phyloP scores from a whole-genome alignment of 768 basidiomycete species.

The Kwoniella botswanensis region DNA sequence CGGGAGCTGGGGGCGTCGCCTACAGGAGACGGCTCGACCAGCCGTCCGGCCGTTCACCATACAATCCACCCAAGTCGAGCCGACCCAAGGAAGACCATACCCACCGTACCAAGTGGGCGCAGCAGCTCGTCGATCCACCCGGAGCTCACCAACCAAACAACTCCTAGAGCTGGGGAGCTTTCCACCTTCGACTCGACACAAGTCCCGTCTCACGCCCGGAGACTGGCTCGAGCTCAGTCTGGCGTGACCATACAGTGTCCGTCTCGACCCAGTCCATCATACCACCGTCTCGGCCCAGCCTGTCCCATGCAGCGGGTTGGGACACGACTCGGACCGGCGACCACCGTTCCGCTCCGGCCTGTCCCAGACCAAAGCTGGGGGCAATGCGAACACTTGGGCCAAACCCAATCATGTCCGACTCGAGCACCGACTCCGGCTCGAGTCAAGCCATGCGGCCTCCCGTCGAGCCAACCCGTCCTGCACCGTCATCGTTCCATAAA shows the following conservation, averaged over 20 bases:
- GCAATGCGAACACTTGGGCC: not conserved
- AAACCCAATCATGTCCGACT: not conserved
- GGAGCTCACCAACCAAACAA: not conserved
- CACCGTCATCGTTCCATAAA: not conserved
- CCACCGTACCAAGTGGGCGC: too few relatives aligned
- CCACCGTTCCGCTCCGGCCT: too few relatives aligned
- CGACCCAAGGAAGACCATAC: too few relatives aligned
- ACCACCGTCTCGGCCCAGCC: not conserved
- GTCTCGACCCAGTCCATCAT: not conserved
- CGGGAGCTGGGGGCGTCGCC: too few relatives aligned
- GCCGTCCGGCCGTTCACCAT: not conserved
- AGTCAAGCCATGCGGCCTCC: not conserved
- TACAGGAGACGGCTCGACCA: too few relatives aligned
- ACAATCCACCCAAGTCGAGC: not conserved
- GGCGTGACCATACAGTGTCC: not conserved
- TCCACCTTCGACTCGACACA: not conserved
- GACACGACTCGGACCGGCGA: too few relatives aligned
- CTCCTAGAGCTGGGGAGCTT: not conserved
- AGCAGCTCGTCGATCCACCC: too few relatives aligned
- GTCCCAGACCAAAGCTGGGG: not conserved
- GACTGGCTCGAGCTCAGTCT: not conserved
- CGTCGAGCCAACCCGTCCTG: not conserved
- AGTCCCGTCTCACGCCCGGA: not conserved
- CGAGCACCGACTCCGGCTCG: not conserved
- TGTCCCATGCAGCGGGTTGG: too few relatives aligned